These are phyloP conservation scores for Phytopythium chamaehyphon DNA, from an alignment of 352 stramenopile species.

Conservation along the genomic window DNA sequence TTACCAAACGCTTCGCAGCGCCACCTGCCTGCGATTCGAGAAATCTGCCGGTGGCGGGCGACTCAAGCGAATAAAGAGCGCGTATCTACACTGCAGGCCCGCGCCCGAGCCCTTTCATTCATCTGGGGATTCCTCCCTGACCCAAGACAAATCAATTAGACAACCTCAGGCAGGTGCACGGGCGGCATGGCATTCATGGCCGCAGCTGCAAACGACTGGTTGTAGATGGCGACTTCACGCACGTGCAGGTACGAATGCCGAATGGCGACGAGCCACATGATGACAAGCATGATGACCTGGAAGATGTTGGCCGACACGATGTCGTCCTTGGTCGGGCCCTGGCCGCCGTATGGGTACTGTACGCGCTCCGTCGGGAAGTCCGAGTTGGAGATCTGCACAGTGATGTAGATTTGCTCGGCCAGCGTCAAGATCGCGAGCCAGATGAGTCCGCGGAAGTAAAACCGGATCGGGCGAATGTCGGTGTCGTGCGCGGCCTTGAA, in stretches of 20 bases:
- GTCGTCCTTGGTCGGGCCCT: constrained; percentile 77
- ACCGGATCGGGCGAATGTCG: constrained; percentile 80
- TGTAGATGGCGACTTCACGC: constrained; percentile 74
- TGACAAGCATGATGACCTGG: constrained; percentile 75
- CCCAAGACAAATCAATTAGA: constrained; percentile 17
- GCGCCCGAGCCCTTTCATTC: no score
- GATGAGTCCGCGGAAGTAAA: constrained; percentile 75
- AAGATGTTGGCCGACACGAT: constrained; percentile 85
- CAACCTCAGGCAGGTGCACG: constrained; percentile 59
- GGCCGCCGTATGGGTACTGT: constrained; percentile 67
- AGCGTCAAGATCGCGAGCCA: constrained; percentile 78
- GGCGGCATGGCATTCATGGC: constrained; percentile 82
- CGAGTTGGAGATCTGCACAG: constrained; percentile 70
- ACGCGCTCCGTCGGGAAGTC: constrained; percentile 70
- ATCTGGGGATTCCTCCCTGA: neutral
- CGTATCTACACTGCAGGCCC: neutral
- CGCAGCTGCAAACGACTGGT: constrained; percentile 70
- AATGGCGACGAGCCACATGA: constrained; percentile 83
- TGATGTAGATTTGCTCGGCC: constrained; percentile 80
- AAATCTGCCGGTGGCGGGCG: neutral
- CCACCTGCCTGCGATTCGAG: no score
- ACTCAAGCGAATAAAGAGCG: neutral
- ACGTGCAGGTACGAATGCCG: constrained; percentile 76
- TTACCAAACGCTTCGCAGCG: no score
- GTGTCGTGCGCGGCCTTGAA: constrained; percentile 87